A percentile compares a stretch with the other conserved stretches of the same genome.
These are phyloP conservation scores for Tricholoma terreum DNA, from an alignment of 768 basidiomycete species.

Conservation along the genomic window DNA sequence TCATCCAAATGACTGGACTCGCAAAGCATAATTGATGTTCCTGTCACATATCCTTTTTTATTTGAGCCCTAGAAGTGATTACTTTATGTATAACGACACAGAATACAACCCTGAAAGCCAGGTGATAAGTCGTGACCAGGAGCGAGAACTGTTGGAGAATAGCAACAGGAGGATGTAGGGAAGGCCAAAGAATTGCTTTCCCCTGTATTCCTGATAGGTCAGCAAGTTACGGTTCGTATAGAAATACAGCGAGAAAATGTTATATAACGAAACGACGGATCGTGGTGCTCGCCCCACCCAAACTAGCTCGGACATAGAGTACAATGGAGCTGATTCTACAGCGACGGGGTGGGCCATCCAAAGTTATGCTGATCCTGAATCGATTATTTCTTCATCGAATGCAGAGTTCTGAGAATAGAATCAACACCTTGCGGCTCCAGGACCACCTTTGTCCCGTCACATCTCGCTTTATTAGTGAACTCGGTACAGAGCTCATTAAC, in stretches of 20 bases:
- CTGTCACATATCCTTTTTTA: too few species aligned
- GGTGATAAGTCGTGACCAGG: neutral
- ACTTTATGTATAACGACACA: neutral
- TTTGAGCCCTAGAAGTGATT: too few species aligned
- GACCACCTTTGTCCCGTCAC: conserved; percentile 83
- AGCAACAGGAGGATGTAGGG: neutral
- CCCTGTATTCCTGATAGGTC: neutral
- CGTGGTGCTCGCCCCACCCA: neutral
- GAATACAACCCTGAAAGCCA: neutral
- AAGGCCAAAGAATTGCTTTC: neutral
- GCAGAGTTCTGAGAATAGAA: conserved; percentile 43
- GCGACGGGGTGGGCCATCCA: neutral
- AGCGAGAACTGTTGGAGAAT: neutral
- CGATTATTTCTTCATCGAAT: conserved; percentile 20
- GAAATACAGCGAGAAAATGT: neutral
- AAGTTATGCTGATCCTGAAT: neutral
- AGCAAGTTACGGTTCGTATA: neutral
- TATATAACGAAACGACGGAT: neutral
- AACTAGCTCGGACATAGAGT: neutral
- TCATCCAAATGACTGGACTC: neutral
- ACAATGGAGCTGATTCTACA: neutral
- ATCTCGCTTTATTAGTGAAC: conserved; percentile 78
- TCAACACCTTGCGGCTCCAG: conserved; percentile 55
- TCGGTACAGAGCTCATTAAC: conserved; percentile 77
- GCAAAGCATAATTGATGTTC: too few species aligned